Conservation (phyloP, 2,329 filamentous ascomycete species). For the Trichoderma gracile region DNA sequence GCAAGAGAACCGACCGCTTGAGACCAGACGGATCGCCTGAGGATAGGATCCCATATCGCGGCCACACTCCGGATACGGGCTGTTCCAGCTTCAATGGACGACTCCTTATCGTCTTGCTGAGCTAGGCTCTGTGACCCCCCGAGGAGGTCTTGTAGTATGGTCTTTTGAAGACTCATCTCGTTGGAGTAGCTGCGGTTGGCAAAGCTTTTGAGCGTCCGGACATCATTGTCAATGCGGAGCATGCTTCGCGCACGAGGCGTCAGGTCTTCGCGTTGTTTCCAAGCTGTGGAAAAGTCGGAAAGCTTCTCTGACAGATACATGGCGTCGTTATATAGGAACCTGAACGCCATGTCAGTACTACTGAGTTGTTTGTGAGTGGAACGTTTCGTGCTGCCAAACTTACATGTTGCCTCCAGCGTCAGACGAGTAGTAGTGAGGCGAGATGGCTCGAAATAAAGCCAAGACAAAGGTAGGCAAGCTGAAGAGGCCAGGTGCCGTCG, state of each 20-base stretch:
- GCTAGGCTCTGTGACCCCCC: conserved; percentile 62
- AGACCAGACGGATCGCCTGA: conserved; percentile 62
- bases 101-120: conserved; percentile 56
- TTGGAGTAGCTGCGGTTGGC: conserved; percentile 62
- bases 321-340: conserved; percentile 68
- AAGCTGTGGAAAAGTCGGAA: conserved; percentile 49
- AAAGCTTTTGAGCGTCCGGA: conserved; percentile 60
- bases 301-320: conserved; percentile 63
- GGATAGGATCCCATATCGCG: conserved; percentile 57
- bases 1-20: conserved; percentile 63
- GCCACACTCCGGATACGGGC: conserved; percentile 56
- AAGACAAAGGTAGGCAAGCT: conserved; percentile 70
- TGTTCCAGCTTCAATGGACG: conserved; percentile 55
- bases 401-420: conserved; percentile 65
- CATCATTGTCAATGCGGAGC: conserved; percentile 61
- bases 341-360: conserved; percentile 31
- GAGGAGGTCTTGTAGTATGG: conserved; percentile 60
- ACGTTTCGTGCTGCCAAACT: conserved; percentile 30
- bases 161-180: conserved; percentile 62
- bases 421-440: conserved; percentile 70
- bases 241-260: conserved; percentile 52
- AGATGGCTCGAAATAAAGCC: conserved; percentile 77
- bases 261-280: conserved; percentile 57
- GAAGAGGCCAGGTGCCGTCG: conserved; percentile 70
- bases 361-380: neutral